Conservation (phyloP, 202 grass and related monocot species). For the Setaria viridis region DNA sequence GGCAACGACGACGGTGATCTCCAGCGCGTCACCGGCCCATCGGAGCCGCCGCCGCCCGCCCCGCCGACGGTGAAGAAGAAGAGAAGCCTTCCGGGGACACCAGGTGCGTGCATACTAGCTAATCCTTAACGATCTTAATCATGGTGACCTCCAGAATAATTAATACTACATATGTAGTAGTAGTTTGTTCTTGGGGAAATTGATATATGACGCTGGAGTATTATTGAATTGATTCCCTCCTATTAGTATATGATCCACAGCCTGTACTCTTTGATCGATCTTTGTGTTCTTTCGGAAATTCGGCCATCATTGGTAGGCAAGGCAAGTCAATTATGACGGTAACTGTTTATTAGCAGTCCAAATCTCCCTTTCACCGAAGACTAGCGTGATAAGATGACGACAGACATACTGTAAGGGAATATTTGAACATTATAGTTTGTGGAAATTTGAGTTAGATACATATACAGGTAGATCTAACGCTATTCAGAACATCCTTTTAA, state of each 20-base stretch:
- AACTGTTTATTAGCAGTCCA: conserved; percentile 46
- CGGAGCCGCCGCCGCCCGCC: conserved; percentile 1
- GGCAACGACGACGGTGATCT: conserved; percentile 37
- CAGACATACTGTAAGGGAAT: conserved; percentile 39
- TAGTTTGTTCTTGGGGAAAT: conserved; percentile 3
- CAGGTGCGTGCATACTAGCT: conserved; percentile 48
- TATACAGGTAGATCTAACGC: background rate
- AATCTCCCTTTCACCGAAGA: conserved; percentile 38
- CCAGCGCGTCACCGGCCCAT: background rate
- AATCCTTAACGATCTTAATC: background rate
- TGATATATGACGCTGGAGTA: background rate
- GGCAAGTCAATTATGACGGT: conserved; percentile 50
- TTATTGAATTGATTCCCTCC: background rate
- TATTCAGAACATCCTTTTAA: background rate
- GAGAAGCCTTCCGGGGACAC: conserved; percentile 75
- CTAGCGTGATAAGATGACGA: conserved; percentile 43
- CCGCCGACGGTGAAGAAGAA: conserved; percentile 51
- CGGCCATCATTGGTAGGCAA: conserved; percentile 44
- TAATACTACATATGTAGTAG: too few relatives aligned
- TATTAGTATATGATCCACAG: background rate
- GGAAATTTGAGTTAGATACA: background rate
- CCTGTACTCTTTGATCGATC: background rate
- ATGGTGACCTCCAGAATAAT: background rate
- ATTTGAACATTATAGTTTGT: conserved; percentile 29
- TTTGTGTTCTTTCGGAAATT: conserved; percentile 9